These are phyloP conservation scores for Blastomyces silverae DNA, from an alignment of 2,329 filamentous ascomycete species.

Conservation along the genomic window DNA sequence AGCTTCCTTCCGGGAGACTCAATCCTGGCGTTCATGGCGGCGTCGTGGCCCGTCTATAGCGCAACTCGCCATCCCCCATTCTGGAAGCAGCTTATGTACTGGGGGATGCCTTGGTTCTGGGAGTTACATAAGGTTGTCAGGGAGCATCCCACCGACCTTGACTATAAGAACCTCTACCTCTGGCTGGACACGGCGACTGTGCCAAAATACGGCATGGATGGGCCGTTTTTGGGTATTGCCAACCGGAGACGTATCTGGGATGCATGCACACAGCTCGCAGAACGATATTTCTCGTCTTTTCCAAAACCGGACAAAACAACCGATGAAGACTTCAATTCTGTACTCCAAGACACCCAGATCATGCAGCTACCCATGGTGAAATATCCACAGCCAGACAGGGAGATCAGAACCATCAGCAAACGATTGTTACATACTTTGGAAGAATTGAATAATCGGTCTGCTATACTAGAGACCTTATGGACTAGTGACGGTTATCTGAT, in stretches of 20 bases:
- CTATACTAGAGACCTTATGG: conserved; percentile 9
- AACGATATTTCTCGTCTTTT: conserved; percentile 12
- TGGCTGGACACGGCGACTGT: conserved; percentile 24
- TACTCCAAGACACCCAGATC: background rate
- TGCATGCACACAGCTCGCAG: conserved; percentile 14
- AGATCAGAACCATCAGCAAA: background rate
- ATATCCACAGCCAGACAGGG: conserved; percentile 9
- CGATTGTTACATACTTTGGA: conserved; percentile 8
- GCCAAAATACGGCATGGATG: conserved; percentile 22
- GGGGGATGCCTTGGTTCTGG: conserved; percentile 17
- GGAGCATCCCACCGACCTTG: conserved; percentile 5
- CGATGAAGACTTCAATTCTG: background rate
- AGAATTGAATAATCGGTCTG: background rate
- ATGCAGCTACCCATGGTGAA: conserved; percentile 6
- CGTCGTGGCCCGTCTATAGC: conserved; percentile 11
- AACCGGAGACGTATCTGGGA: conserved; percentile 32
- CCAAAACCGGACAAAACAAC: background rate
- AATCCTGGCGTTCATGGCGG: background rate
- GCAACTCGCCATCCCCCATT: conserved; percentile 11
- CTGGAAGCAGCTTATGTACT: conserved; percentile 15
- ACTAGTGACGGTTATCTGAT: conserved; percentile 1
- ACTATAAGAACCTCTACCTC: conserved; percentile 17
- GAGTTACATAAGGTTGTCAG: conserved; percentile 10
- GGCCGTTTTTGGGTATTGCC: conserved; percentile 28
- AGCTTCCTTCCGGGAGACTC: conserved; percentile 13